Evolutionary conservation across 305 asterid genomes (phyloP).

Genomic region (Withania somnifera): DNA sequence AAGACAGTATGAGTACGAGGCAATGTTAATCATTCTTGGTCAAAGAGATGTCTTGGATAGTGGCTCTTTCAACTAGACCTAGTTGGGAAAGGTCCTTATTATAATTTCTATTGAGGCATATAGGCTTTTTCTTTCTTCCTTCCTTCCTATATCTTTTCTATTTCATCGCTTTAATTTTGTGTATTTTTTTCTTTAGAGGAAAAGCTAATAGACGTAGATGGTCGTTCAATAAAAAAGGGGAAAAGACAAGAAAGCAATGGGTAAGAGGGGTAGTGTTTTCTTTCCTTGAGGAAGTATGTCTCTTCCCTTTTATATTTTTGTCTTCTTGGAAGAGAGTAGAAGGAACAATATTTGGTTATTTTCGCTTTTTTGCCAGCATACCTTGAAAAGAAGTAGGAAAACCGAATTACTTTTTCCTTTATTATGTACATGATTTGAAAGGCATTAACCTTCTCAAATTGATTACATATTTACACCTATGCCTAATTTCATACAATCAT

Average conservation of each 20-base stretch:
- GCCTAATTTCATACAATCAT: background rate
- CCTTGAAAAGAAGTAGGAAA: background rate
- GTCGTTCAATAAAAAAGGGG: background rate
- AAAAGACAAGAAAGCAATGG: background rate
- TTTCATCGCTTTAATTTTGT: background rate
- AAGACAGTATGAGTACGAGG: background rate
- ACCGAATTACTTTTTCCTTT: background rate
- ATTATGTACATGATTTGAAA: background rate
- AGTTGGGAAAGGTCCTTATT: background rate
- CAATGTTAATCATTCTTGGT: background rate
- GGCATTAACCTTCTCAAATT: background rate
- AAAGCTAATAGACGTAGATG: background rate
- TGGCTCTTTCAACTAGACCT: background rate
- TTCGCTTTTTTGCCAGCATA: background rate
- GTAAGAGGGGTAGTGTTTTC: background rate
- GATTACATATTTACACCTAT: background rate
- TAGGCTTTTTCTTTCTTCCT: background rate
- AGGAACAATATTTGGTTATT: background rate
- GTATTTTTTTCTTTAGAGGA: background rate
- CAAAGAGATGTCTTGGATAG: background rate
- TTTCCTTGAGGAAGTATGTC: background rate
- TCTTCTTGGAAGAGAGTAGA: background rate
- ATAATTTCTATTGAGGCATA: background rate
- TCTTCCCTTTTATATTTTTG: background rate
- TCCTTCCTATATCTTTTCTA: background rate